Evolutionary conservation across 1,284 basidiomycete species (phyloP).

Genomic region (Sphagnurus paluster): DNA sequence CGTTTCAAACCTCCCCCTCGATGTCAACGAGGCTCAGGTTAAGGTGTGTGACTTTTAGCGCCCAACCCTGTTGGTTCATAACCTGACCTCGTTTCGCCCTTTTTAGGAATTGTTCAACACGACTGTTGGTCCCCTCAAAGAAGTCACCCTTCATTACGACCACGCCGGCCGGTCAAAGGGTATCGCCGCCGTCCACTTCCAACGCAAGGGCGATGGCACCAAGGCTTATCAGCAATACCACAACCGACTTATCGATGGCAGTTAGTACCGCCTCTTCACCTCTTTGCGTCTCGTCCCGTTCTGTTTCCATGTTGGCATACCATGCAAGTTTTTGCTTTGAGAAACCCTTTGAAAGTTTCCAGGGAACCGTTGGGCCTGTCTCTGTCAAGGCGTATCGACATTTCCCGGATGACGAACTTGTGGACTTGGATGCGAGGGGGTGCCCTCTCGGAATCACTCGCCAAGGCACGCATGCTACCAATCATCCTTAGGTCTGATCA

Average conservation of each 20-base stretch:
- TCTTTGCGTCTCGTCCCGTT: conserved; percentile 33
- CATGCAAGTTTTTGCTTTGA: conserved; percentile 18
- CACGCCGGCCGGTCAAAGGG: conserved; percentile 87
- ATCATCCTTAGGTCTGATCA: conserved; percentile 40
- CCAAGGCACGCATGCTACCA: conserved; percentile 6
- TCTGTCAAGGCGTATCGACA: conserved; percentile 29
- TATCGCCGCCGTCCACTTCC: conserved; percentile 85
- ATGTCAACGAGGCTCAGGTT: conserved; percentile 93
- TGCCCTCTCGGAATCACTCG: conserved; percentile 2
- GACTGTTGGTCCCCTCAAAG: conserved; percentile 86
- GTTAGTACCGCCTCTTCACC: conserved; percentile 79
- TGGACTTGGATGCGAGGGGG: not conserved
- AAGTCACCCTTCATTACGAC: conserved; percentile 87
- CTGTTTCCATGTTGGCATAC: conserved; percentile 22
- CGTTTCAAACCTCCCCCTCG: conserved; percentile 92
- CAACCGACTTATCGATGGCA: conserved; percentile 99
- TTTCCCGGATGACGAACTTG: conserved; percentile 10
- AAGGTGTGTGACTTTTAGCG: conserved; percentile 63
- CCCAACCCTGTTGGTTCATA: not conserved
- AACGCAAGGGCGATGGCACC: conserved; percentile 84
- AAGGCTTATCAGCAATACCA: conserved; percentile 96
- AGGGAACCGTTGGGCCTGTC: conserved; percentile 40
- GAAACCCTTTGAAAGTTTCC: conserved; percentile 26
- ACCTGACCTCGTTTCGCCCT: conserved; percentile 8
- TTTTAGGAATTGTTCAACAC: conserved; percentile 87